A percentile compares a stretch with the other conserved stretches of the same genome.
Evolutionary conservation across 2,329 filamentous ascomycete genomes (phyloP).

Genomic region (Rhynchosporium agropyri): DNA sequence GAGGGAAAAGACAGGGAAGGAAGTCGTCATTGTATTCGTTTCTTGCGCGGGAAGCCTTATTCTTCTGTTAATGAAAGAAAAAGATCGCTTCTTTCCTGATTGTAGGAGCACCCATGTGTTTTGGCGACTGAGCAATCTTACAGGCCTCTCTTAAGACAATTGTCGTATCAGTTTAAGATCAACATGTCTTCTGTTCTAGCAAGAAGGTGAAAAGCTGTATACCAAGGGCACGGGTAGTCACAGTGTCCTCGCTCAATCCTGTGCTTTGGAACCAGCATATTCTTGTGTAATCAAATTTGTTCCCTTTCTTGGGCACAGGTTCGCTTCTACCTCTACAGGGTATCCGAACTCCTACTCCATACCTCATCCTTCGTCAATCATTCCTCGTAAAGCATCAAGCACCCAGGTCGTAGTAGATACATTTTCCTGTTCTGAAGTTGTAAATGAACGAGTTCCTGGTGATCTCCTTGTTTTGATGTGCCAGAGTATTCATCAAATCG

Average conservation of each 20-base stretch:
- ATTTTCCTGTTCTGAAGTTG: constrained; percentile 83
- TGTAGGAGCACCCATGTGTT: too few species aligned
- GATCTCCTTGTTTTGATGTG: constrained; percentile 58
- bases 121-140: too few species aligned
- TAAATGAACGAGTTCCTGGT: constrained; percentile 82
- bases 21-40: background rate
- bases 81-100: background rate
- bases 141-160: too few species aligned
- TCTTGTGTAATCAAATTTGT: too few species aligned
- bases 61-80: background rate
- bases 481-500: constrained; percentile 69
- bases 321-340: background rate
- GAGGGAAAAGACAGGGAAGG: background rate
- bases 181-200: too few species aligned
- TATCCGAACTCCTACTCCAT: constrained; percentile 11
- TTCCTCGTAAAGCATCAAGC: constrained; percentile 29
- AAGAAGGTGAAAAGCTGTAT: too few species aligned
- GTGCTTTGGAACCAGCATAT: too few species aligned
- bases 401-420: constrained; percentile 81
- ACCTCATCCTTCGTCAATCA: constrained; percentile 6
- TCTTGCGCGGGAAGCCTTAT: background rate
- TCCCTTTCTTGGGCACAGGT: too few species aligned
- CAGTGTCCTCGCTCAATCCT: too few species aligned
- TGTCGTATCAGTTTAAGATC: too few species aligned
- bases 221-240: too few species aligned